Evolutionary conservation across 371 early-diverging fungal species (phyloP).

Genomic region (Apophysomyces sp.): DNA sequence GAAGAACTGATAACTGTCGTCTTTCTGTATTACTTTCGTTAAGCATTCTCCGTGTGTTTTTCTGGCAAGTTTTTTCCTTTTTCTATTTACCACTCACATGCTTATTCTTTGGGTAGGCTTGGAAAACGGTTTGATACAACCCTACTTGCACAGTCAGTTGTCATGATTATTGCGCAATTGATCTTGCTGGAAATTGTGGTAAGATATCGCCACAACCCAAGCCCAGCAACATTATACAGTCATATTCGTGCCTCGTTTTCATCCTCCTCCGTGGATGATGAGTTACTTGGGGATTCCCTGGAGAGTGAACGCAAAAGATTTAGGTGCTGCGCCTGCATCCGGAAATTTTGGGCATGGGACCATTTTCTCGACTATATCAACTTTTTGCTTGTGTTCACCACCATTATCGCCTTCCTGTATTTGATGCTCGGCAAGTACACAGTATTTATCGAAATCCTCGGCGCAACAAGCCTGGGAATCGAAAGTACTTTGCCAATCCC

Average conservation of each 20-base stretch:
- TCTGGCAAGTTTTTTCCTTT: slow-evolving; percentile 40
- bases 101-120: slow-evolving; percentile 25
- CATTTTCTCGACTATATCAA: slow-evolving; percentile 46
- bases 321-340: slow-evolving; percentile 15
- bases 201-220: slow-evolving; percentile 21
- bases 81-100: not conserved
- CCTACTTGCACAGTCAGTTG: slow-evolving; percentile 58
- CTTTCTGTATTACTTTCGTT: not conserved
- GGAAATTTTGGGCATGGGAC: slow-evolving; percentile 39
- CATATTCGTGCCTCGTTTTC: slow-evolving; percentile 16
- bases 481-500: slow-evolving; percentile 66
- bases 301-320: slow-evolving; percentile 4
- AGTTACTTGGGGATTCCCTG: slow-evolving; percentile 1
- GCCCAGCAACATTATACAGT: slow-evolving; percentile 17
- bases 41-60: slow-evolving; percentile 57
- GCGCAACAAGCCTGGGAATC: slow-evolving; percentile 50
- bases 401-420: slow-evolving; percentile 29
- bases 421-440: slow-evolving; percentile 31
- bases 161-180: slow-evolving; percentile 61
- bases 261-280: slow-evolving; percentile 10
- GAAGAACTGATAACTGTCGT: not conserved
- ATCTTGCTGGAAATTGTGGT: slow-evolving; percentile 49
- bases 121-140: slow-evolving; percentile 61
- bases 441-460: slow-evolving; percentile 37
- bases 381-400: slow-evolving; percentile 43